A percentile compares a stretch with the other conserved stretches of the same genome.
Evolutionary conservation across 495 filamentous ascomycete genomes (phyloP).

Genomic region (Tricharina praecox): DNA sequence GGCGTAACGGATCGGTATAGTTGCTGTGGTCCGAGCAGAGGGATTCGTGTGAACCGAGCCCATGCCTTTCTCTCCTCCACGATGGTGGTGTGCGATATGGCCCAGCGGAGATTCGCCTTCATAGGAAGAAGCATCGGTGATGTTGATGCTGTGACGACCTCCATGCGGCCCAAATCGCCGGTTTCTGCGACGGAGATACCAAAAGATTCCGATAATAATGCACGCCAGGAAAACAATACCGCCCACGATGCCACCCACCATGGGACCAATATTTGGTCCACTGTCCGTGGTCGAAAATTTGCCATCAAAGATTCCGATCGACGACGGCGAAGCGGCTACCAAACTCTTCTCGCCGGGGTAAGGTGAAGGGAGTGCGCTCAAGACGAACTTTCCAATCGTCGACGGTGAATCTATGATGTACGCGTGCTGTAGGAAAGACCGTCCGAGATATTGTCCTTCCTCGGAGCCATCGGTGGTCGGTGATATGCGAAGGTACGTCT

Average conservation of each 20-base stretch:
- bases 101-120: not conserved
- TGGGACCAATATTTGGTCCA: slow-evolving; percentile 13
- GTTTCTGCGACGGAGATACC: not conserved
- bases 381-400: slow-evolving; percentile 17
- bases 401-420: slow-evolving; percentile 23
- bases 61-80: slow-evolving; percentile 3
- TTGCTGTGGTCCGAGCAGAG: slow-evolving; percentile 11
- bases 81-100: slow-evolving; percentile 7
- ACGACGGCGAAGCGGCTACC: slow-evolving; percentile 15
- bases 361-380: slow-evolving; percentile 18
- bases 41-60: slow-evolving; percentile 1
- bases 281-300: not conserved
- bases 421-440: slow-evolving; percentile 20
- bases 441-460: slow-evolving; percentile 19
- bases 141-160: not conserved
- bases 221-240: slow-evolving; percentile 10
- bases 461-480: slow-evolving; percentile 7
- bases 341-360: slow-evolving; percentile 9
- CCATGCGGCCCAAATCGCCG: not conserved
- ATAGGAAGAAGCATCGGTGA: slow-evolving; percentile 4
- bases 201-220: not conserved
- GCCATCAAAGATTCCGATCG: slow-evolving; percentile 14
- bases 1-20: slow-evolving; percentile 4
- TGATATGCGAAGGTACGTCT: slow-evolving; percentile 19
- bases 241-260: slow-evolving; percentile 22